Evolutionary conservation across 352 stramenopile species (phyloP).

Genomic region (Plasmopara viticola): DNA sequence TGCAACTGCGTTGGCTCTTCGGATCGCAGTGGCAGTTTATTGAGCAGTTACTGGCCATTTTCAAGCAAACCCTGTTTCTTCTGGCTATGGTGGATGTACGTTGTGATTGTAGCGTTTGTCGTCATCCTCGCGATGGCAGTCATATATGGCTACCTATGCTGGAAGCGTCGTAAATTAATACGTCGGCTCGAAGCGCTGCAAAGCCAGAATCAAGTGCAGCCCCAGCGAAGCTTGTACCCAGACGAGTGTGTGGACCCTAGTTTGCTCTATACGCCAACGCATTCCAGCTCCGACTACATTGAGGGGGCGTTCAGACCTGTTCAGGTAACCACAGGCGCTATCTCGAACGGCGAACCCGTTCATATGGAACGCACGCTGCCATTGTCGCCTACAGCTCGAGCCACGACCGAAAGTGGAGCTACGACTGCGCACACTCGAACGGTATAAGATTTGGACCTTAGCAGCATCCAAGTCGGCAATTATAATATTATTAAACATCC

Average conservation of each 20-base stretch:
- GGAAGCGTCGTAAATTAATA: slow-evolving; percentile 44
- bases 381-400: not conserved
- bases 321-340: not conserved
- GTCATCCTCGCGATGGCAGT: slow-evolving; percentile 48
- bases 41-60: slow-evolving; percentile 58
- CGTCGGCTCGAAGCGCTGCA: slow-evolving; percentile 34
- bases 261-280: slow-evolving; percentile 24
- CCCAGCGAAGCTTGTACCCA: slow-evolving; percentile 35
- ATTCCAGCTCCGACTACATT: not conserved
- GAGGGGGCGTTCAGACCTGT: not conserved
- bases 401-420: not conserved
- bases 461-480: too few relatives aligned
- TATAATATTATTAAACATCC: too few relatives aligned
- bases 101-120: slow-evolving; percentile 52
- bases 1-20: slow-evolving; percentile 60
- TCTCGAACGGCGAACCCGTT: not conserved
- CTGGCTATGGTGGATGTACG: slow-evolving; percentile 87
- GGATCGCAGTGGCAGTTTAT: slow-evolving; percentile 52
- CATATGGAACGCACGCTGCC: not conserved
- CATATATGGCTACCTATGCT: slow-evolving; percentile 46
- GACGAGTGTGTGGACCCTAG: slow-evolving; percentile 34
- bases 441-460: too few relatives aligned
- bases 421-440: not conserved
- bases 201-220: slow-evolving; percentile 21
- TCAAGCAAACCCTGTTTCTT: slow-evolving; percentile 73